phyloP scores from a whole-genome alignment of 169 alveolate genomes.

The Plasmodium coatneyi region DNA sequence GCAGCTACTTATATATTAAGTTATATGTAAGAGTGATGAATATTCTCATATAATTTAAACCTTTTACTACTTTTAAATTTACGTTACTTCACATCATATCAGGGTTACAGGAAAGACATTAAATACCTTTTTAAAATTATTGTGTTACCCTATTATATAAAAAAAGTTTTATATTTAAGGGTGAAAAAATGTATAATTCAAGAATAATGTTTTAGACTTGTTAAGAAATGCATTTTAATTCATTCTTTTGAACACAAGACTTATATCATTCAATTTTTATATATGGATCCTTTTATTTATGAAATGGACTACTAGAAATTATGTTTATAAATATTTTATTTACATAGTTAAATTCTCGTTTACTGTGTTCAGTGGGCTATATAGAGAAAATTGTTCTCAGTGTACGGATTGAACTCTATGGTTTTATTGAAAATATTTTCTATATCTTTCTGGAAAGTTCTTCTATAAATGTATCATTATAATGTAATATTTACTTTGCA shows the following conservation, averaged over 20 bases:
- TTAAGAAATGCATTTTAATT: background rate
- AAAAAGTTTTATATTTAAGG: background rate
- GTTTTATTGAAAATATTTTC: background rate
- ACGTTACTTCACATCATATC: background rate
- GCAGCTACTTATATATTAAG: background rate
- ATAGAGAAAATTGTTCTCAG: background rate
- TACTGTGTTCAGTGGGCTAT: background rate
- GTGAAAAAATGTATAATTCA: background rate
- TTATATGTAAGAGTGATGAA: background rate
- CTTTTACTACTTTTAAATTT: background rate
- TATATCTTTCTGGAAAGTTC: background rate
- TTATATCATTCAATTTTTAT: background rate
- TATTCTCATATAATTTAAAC: background rate
- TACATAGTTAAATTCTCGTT: background rate
- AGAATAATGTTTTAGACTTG: background rate
- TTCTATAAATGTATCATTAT: background rate
- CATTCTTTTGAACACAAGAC: background rate
- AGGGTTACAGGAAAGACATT: background rate
- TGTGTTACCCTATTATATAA: background rate
- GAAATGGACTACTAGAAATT: background rate
- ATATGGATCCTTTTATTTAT: background rate
- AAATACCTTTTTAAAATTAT: background rate
- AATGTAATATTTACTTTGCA: background rate
- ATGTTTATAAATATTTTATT: background rate
- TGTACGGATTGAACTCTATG: background rate